Evolutionary conservation across 345 rosid genomes (phyloP).

Genomic region (Psidium friedrichsthalianum): DNA sequence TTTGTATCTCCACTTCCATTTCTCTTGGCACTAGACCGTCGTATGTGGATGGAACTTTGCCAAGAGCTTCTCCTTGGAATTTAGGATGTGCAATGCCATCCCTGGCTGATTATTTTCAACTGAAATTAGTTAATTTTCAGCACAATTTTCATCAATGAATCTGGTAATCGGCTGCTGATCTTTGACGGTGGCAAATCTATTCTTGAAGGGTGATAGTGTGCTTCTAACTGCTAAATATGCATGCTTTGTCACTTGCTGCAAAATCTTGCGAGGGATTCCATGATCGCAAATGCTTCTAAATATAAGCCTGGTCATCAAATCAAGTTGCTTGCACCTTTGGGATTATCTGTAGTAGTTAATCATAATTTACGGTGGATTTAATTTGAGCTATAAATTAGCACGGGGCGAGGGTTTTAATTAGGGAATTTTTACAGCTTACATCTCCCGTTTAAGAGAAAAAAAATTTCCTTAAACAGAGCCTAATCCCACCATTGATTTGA

Average conservation of each 20-base stretch:
- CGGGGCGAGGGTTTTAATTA: neutral
- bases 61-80: neutral
- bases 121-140: neutral
- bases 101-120: neutral
- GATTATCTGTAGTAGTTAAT: neutral
- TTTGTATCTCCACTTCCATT: neutral
- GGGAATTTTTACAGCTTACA: neutral
- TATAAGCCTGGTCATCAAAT: neutral
- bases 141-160: neutral
- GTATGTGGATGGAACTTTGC: neutral
- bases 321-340: neutral
- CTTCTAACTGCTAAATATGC: too few species aligned
- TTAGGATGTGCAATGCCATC: neutral
- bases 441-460: neutral
- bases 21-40: neutral
- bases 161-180: too few species aligned
- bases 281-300: neutral
- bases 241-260: too few species aligned
- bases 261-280: neutral
- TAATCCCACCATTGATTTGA: neutral
- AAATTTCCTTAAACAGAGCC: neutral
- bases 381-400: neutral
- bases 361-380: neutral
- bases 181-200: too few species aligned
- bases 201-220: too few species aligned